These are phyloP conservation scores for Tillandsia fasciculata DNA, from an alignment of 176 grass and related monocot genomes.

Conservation along the genomic window DNA sequence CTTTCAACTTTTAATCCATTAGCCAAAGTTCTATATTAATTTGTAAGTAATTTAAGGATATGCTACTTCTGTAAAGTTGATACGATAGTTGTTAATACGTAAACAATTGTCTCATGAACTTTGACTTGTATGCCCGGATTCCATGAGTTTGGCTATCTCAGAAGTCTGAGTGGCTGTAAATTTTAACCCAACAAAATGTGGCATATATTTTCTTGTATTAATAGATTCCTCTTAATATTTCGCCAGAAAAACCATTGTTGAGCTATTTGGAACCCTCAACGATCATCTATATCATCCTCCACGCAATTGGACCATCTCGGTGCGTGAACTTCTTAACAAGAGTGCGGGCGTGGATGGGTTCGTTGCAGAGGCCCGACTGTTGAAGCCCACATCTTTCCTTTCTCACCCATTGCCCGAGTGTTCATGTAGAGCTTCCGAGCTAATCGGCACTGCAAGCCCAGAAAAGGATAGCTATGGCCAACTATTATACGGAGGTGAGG, in stretches of 20 bases:
- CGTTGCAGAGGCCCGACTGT: constrained; percentile 34
- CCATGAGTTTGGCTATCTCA: neutral
- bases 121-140: neutral
- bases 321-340: constrained; percentile 71
- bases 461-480: constrained; percentile 23
- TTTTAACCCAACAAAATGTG: neutral
- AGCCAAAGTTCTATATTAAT: too few species aligned
- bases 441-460: constrained; percentile 4
- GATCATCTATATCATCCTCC: constrained; percentile 74
- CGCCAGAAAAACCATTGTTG: constrained; percentile 64
- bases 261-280: constrained; percentile 45
- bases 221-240: constrained; percentile 9
- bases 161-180: neutral
- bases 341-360: constrained; percentile 45
- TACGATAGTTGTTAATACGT: too few species aligned
- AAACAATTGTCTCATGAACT: too few species aligned
- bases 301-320: constrained; percentile 69
- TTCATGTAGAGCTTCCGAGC: constrained; percentile 48
- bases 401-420: constrained; percentile 72
- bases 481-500: constrained; percentile 42
- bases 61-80: too few species aligned
- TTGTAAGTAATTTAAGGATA: too few species aligned
- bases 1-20: too few species aligned
- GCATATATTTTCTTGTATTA: neutral
- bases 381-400: constrained; percentile 69